Evolutionary conservation across 2,329 filamentous ascomycete genomes (phyloP), one percentile per base, ranked within the genome.

Genomic region (Botrytis tulipae): DNA sequence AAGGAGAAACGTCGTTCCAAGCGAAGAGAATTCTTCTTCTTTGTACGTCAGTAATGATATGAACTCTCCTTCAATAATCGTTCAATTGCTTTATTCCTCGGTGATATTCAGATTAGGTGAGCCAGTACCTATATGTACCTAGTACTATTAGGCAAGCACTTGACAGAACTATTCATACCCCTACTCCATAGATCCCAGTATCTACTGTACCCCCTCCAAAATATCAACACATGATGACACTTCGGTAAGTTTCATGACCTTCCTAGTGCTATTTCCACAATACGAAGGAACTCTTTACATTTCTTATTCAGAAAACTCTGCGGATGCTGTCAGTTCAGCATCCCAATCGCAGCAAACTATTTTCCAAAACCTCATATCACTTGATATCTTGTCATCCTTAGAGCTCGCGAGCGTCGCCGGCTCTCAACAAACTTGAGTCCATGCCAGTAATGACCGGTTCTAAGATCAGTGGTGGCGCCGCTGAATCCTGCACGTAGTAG

Each of bases 371-470:
- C 35, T 2, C 35, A 4, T 22, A 40, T 62, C 60, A 62, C 22
- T 62, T 40, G 35, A 42, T 42, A 62, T 62, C 7, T 16, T 62
- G 14, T 25, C 22, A 61, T 61, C 10, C 2, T n/a, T 40, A 61
- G 20, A 35, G 35, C 32, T 62, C 25, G 37, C 37, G 14, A 29
- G n/a, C 22, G 1, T 62, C 7, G 25, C 25, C 37, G 18, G 25
- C 22, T 37, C 60, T 7, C 25, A 62, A 62, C 14, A 40, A 62
- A 10, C 22, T 25, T 77, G 77, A 51, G 20, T 71, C 71, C 35
- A 59, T 32, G 42, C 63, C 37, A 25, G 12, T 16, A 46, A 44
- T 65, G n/a, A 20, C 40, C 22, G 8, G 9, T 29, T 65, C 61
- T 12, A 32, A 32, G 25, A 65, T 0, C 20, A 22, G n/a, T 20